Evolutionary conservation across 176 grass and related monocot species (phyloP).

Genomic region (Paspalum notatum): DNA sequence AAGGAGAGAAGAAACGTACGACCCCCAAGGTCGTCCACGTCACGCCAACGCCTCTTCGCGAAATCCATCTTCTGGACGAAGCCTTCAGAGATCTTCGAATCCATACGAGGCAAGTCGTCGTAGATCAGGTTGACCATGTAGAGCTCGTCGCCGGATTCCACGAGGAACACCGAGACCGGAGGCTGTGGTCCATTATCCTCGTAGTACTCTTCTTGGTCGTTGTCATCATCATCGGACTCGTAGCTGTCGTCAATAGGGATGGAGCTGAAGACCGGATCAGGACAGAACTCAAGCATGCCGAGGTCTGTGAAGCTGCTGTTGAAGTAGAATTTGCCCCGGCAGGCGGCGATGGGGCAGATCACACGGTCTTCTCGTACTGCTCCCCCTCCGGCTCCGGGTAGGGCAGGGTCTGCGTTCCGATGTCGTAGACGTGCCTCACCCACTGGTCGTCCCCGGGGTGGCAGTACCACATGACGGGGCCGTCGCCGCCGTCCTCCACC

Average conservation of each 20-base stretch:
- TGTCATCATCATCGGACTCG: no score
- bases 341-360: background rate
- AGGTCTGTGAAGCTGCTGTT: background rate
- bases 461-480: background rate
- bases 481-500: background rate
- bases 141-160: slow-evolving; percentile 31
- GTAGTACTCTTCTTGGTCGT: no score
- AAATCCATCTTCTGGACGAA: slow-evolving; percentile 18
- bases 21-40: slow-evolving; percentile 16
- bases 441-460: background rate
- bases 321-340: slow-evolving; percentile 20
- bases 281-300: background rate
- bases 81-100: no score
- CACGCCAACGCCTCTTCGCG: background rate
- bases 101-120: no score
- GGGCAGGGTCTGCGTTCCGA: background rate
- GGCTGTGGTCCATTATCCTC: no score
- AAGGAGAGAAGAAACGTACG: background rate
- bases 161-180: no score
- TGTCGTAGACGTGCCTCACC: background rate
- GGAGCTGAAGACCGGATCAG: background rate
- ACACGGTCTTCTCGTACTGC: background rate
- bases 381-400: background rate
- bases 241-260: background rate
- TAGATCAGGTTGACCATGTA: background rate